Conservation (phyloP, 768 basidiomycete species). For the Boletellus ananas region DNA sequence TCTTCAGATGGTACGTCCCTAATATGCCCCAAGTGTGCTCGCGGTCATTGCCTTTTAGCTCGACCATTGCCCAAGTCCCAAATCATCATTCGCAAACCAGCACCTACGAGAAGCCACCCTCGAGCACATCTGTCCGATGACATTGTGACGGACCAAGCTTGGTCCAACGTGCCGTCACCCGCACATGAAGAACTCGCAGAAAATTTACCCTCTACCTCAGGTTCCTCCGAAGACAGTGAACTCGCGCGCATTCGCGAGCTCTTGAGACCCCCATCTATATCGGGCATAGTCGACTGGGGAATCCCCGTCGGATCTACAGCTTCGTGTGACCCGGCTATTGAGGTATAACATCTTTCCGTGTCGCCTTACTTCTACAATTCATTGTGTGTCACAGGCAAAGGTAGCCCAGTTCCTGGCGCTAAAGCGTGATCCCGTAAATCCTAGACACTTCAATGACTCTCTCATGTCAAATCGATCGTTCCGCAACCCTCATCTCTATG, state of each 20-base stretch:
- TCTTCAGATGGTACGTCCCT: conserved; percentile 29
- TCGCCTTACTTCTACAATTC: not conserved
- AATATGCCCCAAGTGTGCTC: not conserved
- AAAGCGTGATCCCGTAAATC: conserved; percentile 56
- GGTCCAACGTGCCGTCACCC: not conserved
- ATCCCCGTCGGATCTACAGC: conserved; percentile 58
- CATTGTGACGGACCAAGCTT: conserved; percentile 21
- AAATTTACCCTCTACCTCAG: conserved; percentile 8
- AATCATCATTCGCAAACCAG: conserved; percentile 54
- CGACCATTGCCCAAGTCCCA: conserved; percentile 49
- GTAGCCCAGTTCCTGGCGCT: conserved; percentile 73
- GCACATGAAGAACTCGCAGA: conserved; percentile 18
- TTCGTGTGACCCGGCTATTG: conserved; percentile 58
- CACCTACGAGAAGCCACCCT: conserved; percentile 45
- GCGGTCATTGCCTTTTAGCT: conserved; percentile 24
- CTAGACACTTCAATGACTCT: conserved; percentile 93
- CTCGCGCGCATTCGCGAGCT: conserved; percentile 50
- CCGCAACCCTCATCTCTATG: conserved; percentile 94
- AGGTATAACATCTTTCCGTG: conserved; percentile 39
- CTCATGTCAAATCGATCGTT: conserved; percentile 91
- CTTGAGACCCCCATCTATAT: conserved; percentile 60
- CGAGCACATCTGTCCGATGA: conserved; percentile 51
- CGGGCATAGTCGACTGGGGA: conserved; percentile 69
- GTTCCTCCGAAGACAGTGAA: conserved; percentile 40
- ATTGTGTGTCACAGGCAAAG: conserved; percentile 55